Conservation (phyloP, 768 basidiomycete genomes). For the Krasilnikovozyma curviuscula region DNA sequence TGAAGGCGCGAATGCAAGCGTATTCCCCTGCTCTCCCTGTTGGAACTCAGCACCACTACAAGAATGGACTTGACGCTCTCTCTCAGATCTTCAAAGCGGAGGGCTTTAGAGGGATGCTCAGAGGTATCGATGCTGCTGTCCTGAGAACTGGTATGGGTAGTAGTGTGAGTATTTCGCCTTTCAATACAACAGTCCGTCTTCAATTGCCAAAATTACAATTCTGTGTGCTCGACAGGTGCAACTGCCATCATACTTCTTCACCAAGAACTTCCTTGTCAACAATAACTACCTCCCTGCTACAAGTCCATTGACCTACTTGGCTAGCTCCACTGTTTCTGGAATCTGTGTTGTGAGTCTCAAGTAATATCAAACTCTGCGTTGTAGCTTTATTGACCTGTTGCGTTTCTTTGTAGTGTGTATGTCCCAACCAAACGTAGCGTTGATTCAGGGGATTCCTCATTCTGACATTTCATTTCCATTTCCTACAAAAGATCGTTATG, state of each 20-base stretch:
- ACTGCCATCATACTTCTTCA: slow-evolving; percentile 85
- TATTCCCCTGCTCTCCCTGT: slow-evolving; percentile 89
- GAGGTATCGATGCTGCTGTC: slow-evolving; percentile 85
- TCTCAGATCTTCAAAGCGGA: slow-evolving; percentile 59
- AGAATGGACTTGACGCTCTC: slow-evolving; percentile 61
- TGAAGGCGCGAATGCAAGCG: slow-evolving; percentile 99
- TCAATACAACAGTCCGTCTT: no score
- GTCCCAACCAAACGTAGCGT: no score
- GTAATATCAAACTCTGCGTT: no score
- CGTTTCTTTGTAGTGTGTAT: no score
- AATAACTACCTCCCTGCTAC: slow-evolving; percentile 51
- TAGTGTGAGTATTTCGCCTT: slow-evolving; percentile 34
- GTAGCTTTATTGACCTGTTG: no score
- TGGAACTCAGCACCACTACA: slow-evolving; percentile 84
- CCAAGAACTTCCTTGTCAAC: slow-evolving; percentile 57
- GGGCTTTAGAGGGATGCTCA: slow-evolving; percentile 51
- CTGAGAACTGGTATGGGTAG: slow-evolving; percentile 88
- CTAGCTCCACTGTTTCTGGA: slow-evolving; percentile 74
- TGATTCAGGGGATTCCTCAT: no score
- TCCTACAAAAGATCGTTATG: slow-evolving; percentile 20
- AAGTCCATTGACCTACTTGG: slow-evolving; percentile 69
- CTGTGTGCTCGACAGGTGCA: slow-evolving; percentile 42
- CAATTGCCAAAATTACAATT: no score
- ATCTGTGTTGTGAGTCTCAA: slow-evolving; percentile 71
- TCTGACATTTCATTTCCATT: background rate